Evolutionary conservation across 352 stramenopile genomes (phyloP).

Genomic region (Globisporangium paroecandrum): DNA sequence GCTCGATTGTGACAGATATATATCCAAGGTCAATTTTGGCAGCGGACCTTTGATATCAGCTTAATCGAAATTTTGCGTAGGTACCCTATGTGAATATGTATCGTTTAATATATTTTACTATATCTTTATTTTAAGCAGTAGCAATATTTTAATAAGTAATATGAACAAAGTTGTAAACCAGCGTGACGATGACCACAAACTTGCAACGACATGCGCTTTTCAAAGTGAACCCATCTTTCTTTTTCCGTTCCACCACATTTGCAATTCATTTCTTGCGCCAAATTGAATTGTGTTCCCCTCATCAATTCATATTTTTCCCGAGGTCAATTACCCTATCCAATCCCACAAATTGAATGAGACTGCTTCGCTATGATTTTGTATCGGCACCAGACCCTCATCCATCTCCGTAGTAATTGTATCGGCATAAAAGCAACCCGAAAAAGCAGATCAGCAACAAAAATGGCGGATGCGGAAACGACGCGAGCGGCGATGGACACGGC

Average conservation of each 20-base stretch:
- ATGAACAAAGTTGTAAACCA: neutral
- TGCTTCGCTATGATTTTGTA: neutral
- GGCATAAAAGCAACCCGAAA: neutral
- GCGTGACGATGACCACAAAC: neutral
- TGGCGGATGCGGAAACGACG: constrained; percentile 8
- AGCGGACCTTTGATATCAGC: neutral
- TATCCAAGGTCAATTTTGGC: neutral
- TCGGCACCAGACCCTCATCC: neutral
- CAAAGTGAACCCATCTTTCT: neutral
- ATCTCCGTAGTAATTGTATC: neutral
- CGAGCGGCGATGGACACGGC: neutral
- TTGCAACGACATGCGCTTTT: neutral
- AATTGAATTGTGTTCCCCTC: neutral
- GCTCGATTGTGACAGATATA: neutral
- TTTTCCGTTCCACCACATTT: neutral
- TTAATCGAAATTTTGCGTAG: neutral
- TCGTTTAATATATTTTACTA: neutral
- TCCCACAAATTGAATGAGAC: neutral
- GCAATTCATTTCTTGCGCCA: neutral
- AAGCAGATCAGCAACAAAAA: neutral
- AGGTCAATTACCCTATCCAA: neutral
- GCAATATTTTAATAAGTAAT: neutral
- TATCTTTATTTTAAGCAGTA: neutral
- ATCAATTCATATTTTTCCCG: neutral
- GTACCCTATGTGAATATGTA: neutral